phyloP scores from a whole-genome alignment of 139 green algal genomes.

The Chlamydomonas eustigma region DNA sequence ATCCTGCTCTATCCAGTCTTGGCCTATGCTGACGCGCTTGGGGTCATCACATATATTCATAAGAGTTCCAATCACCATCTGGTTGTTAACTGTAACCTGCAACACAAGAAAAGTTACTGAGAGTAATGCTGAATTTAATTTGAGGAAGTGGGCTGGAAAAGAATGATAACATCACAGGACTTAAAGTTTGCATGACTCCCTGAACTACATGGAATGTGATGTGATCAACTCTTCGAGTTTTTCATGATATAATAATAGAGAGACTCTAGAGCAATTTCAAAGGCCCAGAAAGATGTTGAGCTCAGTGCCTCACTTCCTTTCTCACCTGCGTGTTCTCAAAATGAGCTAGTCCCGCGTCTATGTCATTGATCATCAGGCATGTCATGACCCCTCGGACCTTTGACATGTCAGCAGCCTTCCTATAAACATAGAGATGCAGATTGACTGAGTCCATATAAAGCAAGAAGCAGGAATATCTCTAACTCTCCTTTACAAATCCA shows the following conservation, averaged over 20 bases:
- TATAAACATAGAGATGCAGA: too few relatives aligned
- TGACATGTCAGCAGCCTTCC: constrained; percentile 13
- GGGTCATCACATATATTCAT: constrained; percentile 92
- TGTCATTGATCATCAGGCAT: constrained; percentile 89
- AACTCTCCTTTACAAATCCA: too few relatives aligned
- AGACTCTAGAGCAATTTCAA: too few relatives aligned
- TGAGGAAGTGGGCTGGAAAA: too few relatives aligned
- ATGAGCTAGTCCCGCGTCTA: constrained; percentile 80
- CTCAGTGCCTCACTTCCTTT: background rate
- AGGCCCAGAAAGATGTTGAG: background rate
- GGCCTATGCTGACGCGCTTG: constrained; percentile 39
- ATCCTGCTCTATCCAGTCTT: constrained; percentile 60
- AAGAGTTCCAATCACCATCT: constrained; percentile 86
- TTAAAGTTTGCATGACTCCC: too few relatives aligned
- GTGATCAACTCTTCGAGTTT: too few relatives aligned
- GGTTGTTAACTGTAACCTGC: constrained; percentile 85
- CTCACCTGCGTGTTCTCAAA: constrained; percentile 71
- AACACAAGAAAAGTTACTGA: too few relatives aligned
- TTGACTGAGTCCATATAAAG: background rate
- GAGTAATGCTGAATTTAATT: too few relatives aligned
- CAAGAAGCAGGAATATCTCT: background rate
- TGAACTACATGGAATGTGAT: too few relatives aligned
- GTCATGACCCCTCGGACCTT: constrained; percentile 63
- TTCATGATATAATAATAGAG: too few relatives aligned
- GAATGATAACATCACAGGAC: too few relatives aligned